Evolutionary conservation across 495 filamentous ascomycete species (phyloP), one percentile per base, ranked within the genome.

Genomic region (Penicillium odoratum): DNA sequence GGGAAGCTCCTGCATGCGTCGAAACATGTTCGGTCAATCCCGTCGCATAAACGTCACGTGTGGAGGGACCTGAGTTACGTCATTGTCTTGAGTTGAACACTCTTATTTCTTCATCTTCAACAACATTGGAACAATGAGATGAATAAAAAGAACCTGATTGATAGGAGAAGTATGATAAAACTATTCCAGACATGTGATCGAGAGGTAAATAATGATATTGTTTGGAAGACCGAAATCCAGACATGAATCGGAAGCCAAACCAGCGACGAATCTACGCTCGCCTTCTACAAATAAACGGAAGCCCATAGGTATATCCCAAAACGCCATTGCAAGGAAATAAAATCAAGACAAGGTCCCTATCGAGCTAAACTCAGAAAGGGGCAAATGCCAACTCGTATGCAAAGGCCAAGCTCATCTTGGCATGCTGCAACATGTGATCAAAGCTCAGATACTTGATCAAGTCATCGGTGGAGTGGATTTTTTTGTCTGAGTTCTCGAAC

Each of bases 391-490:
- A 73, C 79, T 99, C 94, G 67, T 95, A 96, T 13, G 85, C 92
- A 64, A 98, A 84, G 1, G 87, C 90, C 51, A 98, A 76, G 26
- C 91, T 97, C 83, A 99, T 79, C 72, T 88, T 89, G 1, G 92
- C 94, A 71, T 99, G 94, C 76, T 99, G 90, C 53, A 96, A 79
- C 94, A 99, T 99, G 71, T 99, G 94, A 68, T 95, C 89, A 67
- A 97, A 98, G 67, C 86, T 92, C 55, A 99, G 77, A 61, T 90
- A 91, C 68, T 94, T 84, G 63, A 97, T 88, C 69, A 82, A 79
- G 70, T 99, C 94, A 49, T 95, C 89, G 3, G 90, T 91, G 25
- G 88, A 88, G 73, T 98, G 95, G 64, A 98, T 97, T 61, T 92
- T 85, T 71, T 90, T 85, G 69, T 96, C 89, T 29, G 83, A 89